Conservation (phyloP, 2,329 filamentous ascomycete genomes). For the Colletotrichum gigasporum region DNA sequence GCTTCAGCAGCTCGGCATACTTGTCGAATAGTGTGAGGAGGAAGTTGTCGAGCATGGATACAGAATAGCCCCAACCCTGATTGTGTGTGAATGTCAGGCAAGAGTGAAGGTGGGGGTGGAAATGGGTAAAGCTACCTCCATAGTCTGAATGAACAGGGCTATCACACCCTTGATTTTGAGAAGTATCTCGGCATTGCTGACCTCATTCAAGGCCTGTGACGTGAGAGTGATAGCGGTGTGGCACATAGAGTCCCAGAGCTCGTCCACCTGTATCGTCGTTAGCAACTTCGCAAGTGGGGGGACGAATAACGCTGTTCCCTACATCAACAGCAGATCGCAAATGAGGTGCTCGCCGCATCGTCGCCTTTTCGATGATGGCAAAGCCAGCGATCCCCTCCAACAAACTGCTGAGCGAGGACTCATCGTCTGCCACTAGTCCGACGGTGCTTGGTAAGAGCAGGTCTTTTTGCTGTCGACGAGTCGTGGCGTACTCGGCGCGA, state of each 20-base stretch:
- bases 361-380: slow-evolving; percentile 94
- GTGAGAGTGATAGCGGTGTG: slow-evolving; percentile 86
- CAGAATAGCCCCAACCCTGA: slow-evolving; percentile 89
- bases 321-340: slow-evolving; percentile 86
- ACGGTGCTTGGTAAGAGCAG: slow-evolving; percentile 82
- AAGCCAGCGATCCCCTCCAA: slow-evolving; percentile 96
- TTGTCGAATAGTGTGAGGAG: slow-evolving; percentile 91
- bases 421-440: slow-evolving; percentile 82
- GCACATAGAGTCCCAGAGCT: slow-evolving; percentile 98
- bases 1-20: slow-evolving; percentile 91
- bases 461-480: slow-evolving; percentile 90
- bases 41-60: slow-evolving; percentile 82
- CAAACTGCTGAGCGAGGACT: slow-evolving; percentile 85
- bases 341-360: slow-evolving; percentile 86
- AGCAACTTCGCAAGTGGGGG: slow-evolving; percentile 3
- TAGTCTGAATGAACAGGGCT: slow-evolving; percentile 95
- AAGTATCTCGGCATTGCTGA: slow-evolving; percentile 89
- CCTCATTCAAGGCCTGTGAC: slow-evolving; percentile 77
- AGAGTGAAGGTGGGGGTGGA: background rate
- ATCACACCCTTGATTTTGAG: slow-evolving; percentile 96
- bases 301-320: slow-evolving; percentile 42
- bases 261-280: slow-evolving; percentile 76
- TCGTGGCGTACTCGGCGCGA: slow-evolving; percentile 89
- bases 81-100: slow-evolving; percentile 25
- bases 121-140: slow-evolving; percentile 74